Percentiles rank a stretch among this genome's conserved stretches.
Evolutionary conservation across 1,284 basidiomycete genomes (phyloP).

Genomic region (Malassezia nana): DNA sequence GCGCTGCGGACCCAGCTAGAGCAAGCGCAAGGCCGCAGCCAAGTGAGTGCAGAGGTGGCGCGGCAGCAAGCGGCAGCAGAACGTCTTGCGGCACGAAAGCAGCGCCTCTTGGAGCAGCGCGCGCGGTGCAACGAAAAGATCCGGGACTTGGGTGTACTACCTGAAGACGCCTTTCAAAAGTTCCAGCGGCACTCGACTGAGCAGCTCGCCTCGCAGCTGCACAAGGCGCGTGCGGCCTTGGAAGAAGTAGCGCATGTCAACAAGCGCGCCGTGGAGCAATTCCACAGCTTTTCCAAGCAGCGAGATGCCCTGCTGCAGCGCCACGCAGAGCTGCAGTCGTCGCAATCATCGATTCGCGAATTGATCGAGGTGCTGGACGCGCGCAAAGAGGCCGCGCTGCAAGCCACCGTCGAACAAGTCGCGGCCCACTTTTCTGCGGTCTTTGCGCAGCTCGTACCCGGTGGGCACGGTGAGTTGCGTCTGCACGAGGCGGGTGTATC

Average conservation of each 20-base stretch:
- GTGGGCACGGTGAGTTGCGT: constrained; percentile 76
- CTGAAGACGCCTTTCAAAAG: constrained; percentile 93
- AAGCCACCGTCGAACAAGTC: constrained; percentile 95
- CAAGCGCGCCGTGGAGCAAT: constrained; percentile 98
- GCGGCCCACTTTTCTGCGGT: constrained; percentile 93
- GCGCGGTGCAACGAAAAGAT: constrained; percentile 90
- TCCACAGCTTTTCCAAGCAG: constrained; percentile 93
- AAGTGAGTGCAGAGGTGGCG: constrained; percentile 73
- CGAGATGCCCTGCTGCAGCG: constrained; percentile 78
- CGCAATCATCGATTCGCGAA: constrained; percentile 78
- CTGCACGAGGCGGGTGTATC: constrained; percentile 59
- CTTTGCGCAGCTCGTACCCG: constrained; percentile 92
- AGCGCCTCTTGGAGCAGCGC: constrained; percentile 70
- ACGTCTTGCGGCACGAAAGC: constrained; percentile 79
- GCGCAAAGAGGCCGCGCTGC: constrained; percentile 95
- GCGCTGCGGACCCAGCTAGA: constrained; percentile 55
- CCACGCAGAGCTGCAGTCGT: constrained; percentile 78
- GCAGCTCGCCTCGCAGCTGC: constrained; percentile 78
- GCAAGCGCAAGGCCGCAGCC: constrained; percentile 65
- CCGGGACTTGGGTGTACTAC: constrained; percentile 86
- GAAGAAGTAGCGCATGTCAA: constrained; percentile 97
- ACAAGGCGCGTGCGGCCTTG: constrained; percentile 76
- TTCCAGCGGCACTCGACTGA: constrained; percentile 72
- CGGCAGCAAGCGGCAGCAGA: constrained; percentile 89
- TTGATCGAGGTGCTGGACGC: constrained; percentile 91